Evolutionary conservation across 345 rosid species (phyloP), one percentile per base, ranked within the genome.

Genomic region (Boechera divaricarpa): DNA sequence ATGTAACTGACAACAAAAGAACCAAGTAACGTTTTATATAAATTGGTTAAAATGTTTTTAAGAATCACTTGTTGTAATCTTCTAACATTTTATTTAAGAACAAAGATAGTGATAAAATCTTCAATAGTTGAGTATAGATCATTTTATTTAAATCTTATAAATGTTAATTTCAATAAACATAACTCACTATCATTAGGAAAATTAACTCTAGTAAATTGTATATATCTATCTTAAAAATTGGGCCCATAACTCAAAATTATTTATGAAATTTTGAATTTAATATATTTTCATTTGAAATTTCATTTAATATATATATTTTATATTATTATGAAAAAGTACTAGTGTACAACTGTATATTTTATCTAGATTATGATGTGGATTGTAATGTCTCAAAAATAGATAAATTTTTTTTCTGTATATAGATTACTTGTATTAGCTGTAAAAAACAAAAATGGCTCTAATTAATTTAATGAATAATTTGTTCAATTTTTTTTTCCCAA

Each of bases 291-390:
- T 39, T 16, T 38, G 9, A 10, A 2, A 18, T 60, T 28, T 28
- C 31, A 24, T 11, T 39, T 7, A 26, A 21, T 24, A 5, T 16
- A 38, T 24, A 5, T 16, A 8, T 61, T 5, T 2, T 18, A 39
- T 36, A 24, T 41, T 63, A 44, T 47, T 65, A 9, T 47, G 7
- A 5, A 15, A 26, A 36, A 21, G 1, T 21, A 21, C 24, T 21
- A 21, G 24, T 21, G 2, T 18, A 54, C 73, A 69, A 10, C n/a
- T 38, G 73, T 39, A 69, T 54, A 39, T 54, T 15, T n/a, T 68
- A 52, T 36, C 12, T 55, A 57, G 32, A 18, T 5, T 10, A 49
- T 26, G n/a, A 18, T 31, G 29, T 41, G 33, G 26, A 7, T 4
- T 18, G 5, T 18, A 7, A 18, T 8, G 18, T 42, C 32, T 1